These are phyloP conservation scores for Ailanthus altissimus DNA, from an alignment of 345 rosid species.

Conservation along the genomic window DNA sequence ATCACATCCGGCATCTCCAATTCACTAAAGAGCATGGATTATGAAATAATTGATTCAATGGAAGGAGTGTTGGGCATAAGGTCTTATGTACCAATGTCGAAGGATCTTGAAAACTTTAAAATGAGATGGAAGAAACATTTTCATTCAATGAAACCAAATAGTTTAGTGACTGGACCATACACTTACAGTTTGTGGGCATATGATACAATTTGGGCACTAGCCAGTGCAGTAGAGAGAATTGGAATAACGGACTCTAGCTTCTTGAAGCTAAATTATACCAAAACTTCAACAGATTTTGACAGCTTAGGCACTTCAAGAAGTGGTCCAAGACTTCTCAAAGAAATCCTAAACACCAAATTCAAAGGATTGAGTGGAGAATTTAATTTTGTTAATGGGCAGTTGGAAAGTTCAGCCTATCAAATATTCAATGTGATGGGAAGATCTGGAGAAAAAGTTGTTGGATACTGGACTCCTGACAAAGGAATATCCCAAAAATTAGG, in stretches of 20 bases:
- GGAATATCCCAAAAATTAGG: slow-evolving; percentile 8
- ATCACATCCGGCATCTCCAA: slow-evolving; percentile 27
- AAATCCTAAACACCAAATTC: slow-evolving; percentile 9
- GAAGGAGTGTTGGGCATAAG: slow-evolving; percentile 37
- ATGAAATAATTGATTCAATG: slow-evolving; percentile 15
- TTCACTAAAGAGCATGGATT: slow-evolving; percentile 6
- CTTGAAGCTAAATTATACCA: background rate
- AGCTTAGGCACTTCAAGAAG: slow-evolving; percentile 16
- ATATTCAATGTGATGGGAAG: slow-evolving; percentile 44
- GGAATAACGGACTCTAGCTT: background rate
- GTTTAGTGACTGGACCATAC: background rate
- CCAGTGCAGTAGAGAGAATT: slow-evolving; percentile 37
- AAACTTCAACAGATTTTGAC: slow-evolving; percentile 16
- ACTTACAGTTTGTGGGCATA: slow-evolving; percentile 39
- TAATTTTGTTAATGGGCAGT: slow-evolving; percentile 36
- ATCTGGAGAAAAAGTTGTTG: slow-evolving; percentile 31
- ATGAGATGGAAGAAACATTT: slow-evolving; percentile 28
- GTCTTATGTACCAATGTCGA: slow-evolving; percentile 20
- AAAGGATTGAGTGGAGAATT: slow-evolving; percentile 22
- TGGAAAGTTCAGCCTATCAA: slow-evolving; percentile 39
- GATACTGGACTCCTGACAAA: slow-evolving; percentile 38
- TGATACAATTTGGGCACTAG: slow-evolving; percentile 44
- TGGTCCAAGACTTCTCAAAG: slow-evolving; percentile 13
- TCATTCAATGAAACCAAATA: background rate
- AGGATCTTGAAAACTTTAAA: slow-evolving; percentile 20